Conservation (phyloP, 2,329 filamentous ascomycete genomes). For the Pseudocercospora pini-densiflorae region DNA sequence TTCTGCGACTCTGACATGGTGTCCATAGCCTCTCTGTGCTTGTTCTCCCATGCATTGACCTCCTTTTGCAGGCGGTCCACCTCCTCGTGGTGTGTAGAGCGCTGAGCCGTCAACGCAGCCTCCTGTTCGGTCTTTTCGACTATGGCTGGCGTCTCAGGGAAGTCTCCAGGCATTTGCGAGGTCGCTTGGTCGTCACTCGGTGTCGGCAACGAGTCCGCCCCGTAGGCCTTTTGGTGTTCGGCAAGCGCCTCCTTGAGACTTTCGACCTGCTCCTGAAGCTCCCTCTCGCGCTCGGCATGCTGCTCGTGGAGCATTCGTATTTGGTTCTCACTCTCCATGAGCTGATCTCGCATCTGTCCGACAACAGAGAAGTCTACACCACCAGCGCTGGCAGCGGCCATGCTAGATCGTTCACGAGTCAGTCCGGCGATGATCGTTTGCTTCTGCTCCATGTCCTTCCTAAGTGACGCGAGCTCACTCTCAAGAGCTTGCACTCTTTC, state of each 20-base stretch:
- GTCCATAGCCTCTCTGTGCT: conserved; percentile 72
- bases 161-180: conserved; percentile 44
- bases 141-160: conserved; percentile 43
- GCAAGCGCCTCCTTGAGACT: conserved; percentile 64
- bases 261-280: conserved; percentile 73
- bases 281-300: conserved; percentile 74
- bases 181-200: conserved; percentile 25
- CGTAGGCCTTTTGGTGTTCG: conserved; percentile 32
- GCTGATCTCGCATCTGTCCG: conserved; percentile 82
- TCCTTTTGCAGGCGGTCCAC: conserved; percentile 72
- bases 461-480: conserved; percentile 77
- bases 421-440: conserved; percentile 94
- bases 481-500: conserved; percentile 92
- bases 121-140: conserved; percentile 37
- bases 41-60: conserved; percentile 73
- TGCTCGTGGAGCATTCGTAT: conserved; percentile 74
- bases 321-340: conserved; percentile 81
- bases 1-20: conserved; percentile 74
- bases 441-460: conserved; percentile 97
- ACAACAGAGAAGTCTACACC: conserved; percentile 90
- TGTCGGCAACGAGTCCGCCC: conserved; percentile 28
- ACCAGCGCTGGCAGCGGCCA: conserved; percentile 70
- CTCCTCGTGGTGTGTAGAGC: conserved; percentile 45
- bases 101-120: conserved; percentile 27
- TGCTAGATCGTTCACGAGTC: conserved; percentile 87